Evolutionary conservation across 345 rosid genomes (phyloP).

Genomic region (Eucalyptus regnans): DNA sequence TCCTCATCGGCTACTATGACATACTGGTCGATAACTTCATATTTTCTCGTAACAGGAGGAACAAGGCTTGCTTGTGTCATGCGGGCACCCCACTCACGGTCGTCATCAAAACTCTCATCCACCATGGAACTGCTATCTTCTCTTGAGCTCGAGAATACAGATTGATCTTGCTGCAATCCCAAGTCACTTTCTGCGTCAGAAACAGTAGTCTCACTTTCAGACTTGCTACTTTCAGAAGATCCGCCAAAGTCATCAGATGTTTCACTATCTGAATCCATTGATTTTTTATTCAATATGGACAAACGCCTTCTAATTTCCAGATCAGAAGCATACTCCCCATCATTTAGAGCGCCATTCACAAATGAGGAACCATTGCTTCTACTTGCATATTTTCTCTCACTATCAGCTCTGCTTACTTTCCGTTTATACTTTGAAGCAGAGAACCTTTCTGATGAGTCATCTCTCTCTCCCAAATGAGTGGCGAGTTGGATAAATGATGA

Average conservation of each 20-base stretch:
- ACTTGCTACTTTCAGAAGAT: slow-evolving; percentile 59
- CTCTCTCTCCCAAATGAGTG: slow-evolving; percentile 77
- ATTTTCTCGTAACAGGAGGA: slow-evolving; percentile 98
- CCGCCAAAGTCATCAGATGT: slow-evolving; percentile 68
- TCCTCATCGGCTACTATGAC: slow-evolving; percentile 83
- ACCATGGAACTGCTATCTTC: slow-evolving; percentile 41
- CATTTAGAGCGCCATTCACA: slow-evolving; percentile 41
- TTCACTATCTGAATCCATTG: slow-evolving; percentile 84
- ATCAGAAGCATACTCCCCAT: slow-evolving; percentile 82
- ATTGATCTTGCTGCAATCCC: slow-evolving; percentile 54
- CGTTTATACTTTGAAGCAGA: slow-evolving; percentile 58
- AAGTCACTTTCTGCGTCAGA: slow-evolving; percentile 91
- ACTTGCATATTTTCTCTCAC: slow-evolving; percentile 57
- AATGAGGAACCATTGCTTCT: slow-evolving; percentile 47
- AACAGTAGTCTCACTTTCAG: slow-evolving; percentile 54
- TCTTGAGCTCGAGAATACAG: slow-evolving; percentile 48
- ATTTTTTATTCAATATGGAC: slow-evolving; percentile 70
- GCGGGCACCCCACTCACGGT: slow-evolving; percentile 99
- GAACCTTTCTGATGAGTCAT: slow-evolving; percentile 41
- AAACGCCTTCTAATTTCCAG: slow-evolving; percentile 81
- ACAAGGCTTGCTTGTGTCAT: slow-evolving; percentile 97
- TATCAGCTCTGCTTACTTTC: slow-evolving; percentile 31
- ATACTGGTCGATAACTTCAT: slow-evolving; percentile 82
- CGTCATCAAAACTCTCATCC: slow-evolving; percentile 67
- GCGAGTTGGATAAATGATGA: slow-evolving; percentile 81